A percentile compares a stretch with the other conserved stretches of the same genome.
Conservation (phyloP, 306 rosid species). For the Cucurbita argyrosperma region DNA sequence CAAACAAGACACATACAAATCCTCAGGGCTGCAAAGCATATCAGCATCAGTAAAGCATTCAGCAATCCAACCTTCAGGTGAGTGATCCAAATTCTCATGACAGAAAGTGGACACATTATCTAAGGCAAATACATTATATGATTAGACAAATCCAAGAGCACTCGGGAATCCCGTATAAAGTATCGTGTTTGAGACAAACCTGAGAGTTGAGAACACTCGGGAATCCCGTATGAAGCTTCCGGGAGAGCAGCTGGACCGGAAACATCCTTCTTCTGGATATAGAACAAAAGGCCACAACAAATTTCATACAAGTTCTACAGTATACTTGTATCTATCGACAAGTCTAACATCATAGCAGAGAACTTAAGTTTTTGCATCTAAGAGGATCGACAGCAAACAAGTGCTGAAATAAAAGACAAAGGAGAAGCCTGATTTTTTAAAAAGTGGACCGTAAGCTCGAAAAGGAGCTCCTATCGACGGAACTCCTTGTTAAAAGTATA, state of each 20-base stretch:
- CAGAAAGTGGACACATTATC: constrained; percentile 35
- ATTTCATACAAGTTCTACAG: not conserved
- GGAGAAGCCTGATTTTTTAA: not conserved
- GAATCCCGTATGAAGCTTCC: constrained; percentile 31
- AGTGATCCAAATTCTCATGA: constrained; percentile 38
- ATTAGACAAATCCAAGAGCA: constrained; percentile 11
- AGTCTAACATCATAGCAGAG: not conserved
- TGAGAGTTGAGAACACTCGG: constrained; percentile 29
- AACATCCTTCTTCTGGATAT: constrained; percentile 32
- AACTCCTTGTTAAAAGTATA: not conserved
- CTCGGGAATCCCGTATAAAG: constrained; percentile 32
- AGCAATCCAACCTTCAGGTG: constrained; percentile 67
- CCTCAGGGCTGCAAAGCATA: constrained; percentile 44
- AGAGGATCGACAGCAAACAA: not conserved
- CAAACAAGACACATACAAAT: constrained; percentile 42
- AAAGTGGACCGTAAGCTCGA: not conserved
- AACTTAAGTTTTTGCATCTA: not conserved
- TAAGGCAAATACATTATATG: constrained; percentile 15
- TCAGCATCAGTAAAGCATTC: constrained; percentile 56
- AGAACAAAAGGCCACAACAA: constrained; percentile 6
- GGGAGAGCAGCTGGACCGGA: constrained; percentile 25
- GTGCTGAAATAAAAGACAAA: not conserved
- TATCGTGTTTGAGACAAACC: constrained; percentile 30
- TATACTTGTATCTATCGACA: not conserved
- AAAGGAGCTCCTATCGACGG: not conserved